Percentiles rank a stretch among this genome's conserved stretches.
phyloP scores from a whole-genome alignment of 2,329 filamentous ascomycete species.

The Pseudogymnoascus sp. region DNA sequence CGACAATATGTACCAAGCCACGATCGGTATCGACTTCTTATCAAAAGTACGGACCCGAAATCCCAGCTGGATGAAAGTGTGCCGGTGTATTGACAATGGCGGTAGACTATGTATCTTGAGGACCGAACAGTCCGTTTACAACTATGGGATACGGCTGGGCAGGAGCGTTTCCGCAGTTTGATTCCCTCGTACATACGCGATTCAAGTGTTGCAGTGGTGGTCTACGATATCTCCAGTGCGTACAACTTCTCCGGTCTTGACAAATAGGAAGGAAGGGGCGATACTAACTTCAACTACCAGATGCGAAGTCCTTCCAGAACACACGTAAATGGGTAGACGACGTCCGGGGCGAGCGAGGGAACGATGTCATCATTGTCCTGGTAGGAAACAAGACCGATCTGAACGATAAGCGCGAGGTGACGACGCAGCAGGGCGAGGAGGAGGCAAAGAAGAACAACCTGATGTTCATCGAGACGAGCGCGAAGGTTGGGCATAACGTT shows the following conservation, averaged over 20 bases:
- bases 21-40: slow-evolving; percentile 97
- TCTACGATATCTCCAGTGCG: slow-evolving; percentile 92
- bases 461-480: slow-evolving; percentile 99
- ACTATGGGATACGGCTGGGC: slow-evolving; percentile 96
- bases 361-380: slow-evolving; percentile 97
- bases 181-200: slow-evolving; percentile 99
- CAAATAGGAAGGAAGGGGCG: not conserved
- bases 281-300: slow-evolving; percentile 34
- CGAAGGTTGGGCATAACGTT: slow-evolving; percentile 95
- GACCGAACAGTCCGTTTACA: slow-evolving; percentile 95
- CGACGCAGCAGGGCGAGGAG: slow-evolving; percentile 90
- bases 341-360: slow-evolving; percentile 88
- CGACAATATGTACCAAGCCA: slow-evolving; percentile 99
- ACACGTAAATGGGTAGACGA: slow-evolving; percentile 99
- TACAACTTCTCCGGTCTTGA: slow-evolving; percentile 1
- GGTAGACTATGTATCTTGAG: slow-evolving; percentile 96
- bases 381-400: slow-evolving; percentile 99
- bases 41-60: slow-evolving; percentile 64
- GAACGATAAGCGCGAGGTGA: slow-evolving; percentile 97
- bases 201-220: slow-evolving; percentile 93
- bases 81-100: slow-evolving; percentile 8
- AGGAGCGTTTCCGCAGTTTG: slow-evolving; percentile 92
- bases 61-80: slow-evolving; percentile 16
- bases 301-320: slow-evolving; percentile 95
- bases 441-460: slow-evolving; percentile 96